Evolutionary conservation across 495 filamentous ascomycete genomes (phyloP).

Genomic region (Patellaria atrata): DNA sequence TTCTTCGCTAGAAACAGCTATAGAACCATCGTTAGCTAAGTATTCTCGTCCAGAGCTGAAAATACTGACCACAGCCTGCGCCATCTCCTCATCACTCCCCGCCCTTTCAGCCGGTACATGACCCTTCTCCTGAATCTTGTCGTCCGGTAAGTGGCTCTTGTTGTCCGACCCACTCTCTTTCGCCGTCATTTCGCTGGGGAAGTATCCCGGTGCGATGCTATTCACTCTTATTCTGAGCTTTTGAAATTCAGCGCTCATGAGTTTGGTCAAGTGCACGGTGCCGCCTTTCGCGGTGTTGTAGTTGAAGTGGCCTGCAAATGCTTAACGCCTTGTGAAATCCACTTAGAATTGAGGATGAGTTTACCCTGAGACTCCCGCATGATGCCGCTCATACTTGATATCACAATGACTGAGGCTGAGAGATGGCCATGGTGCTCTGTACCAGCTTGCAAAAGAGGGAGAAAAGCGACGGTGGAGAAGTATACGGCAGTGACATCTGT

Average conservation of each 20-base stretch:
- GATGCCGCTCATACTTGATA: constrained; percentile 29
- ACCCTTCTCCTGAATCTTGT: constrained; percentile 33
- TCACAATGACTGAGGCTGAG: constrained; percentile 31
- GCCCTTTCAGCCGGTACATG: constrained; percentile 32
- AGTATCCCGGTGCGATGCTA: constrained; percentile 39
- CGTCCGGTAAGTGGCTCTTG: constrained; percentile 37
- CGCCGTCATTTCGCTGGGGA: constrained; percentile 50
- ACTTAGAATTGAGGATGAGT: too few relatives aligned
- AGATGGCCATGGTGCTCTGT: constrained; percentile 24
- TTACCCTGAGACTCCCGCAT: constrained; percentile 30
- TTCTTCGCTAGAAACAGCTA: constrained; percentile 36
- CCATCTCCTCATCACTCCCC: constrained; percentile 36
- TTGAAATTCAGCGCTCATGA: constrained; percentile 36
- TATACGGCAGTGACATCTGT: constrained; percentile 31
- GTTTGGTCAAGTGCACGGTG: constrained; percentile 29
- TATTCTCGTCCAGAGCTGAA: not conserved
- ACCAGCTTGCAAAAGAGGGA: constrained; percentile 30
- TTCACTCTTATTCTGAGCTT: constrained; percentile 32
- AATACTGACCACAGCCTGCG: constrained; percentile 25
- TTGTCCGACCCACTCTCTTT: constrained; percentile 38
- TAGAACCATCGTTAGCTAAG: constrained; percentile 2
- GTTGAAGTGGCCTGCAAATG: constrained; percentile 31
- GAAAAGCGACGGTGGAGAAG: constrained; percentile 31
- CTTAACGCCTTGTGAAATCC: too few relatives aligned
- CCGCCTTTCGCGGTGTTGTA: constrained; percentile 33